Base-by-base conservation (phyloP, 2,329 filamentous ascomycete species). In the Fusarium sp. region DNA sequence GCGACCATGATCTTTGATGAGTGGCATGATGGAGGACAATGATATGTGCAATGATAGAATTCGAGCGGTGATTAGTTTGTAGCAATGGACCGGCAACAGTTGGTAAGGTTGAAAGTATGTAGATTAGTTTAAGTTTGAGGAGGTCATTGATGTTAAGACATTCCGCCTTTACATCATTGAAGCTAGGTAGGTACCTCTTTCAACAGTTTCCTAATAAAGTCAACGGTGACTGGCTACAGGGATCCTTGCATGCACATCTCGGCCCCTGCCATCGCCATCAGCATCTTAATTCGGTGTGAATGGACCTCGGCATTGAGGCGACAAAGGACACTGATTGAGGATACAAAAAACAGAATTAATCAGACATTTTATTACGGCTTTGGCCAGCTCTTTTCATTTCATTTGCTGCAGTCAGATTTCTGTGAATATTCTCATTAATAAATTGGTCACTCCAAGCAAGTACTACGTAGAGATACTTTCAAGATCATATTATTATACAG, bases 1-100 rank as follows among this genome's bases (percentile, higher is more conserved):
- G 42, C 86, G 84, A 48, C 75, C 76, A 67, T 88, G 86, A 18
- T 84, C 78, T 65, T 83, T 85, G 67, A 81, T 77, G 13, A 63
- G 25, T 39, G 84, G 57, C 85, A 87, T 87, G 46, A 42, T 67
- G 51, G 18, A 42, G n/a, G 34, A 44, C 23, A 16, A 37, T 14
- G 12, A 43, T 10, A 19, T 13, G 14, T 34, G 31, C 30, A 31
- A 23, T 41, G 19, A 12, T 14, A 34, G 26, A 14, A 9, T 10
- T 30, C 21, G 19, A 26, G 4, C 10, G 34, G 34, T n/a, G 10
- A 37, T 12, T 37, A 7, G 34, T 37, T 3, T 37, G 18, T 18
- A 37, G 18, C 18, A n/a, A n/a, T 37, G 18, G 18, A 7, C 34
- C 18, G 11, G 34, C 34, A 37, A 37, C 34, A 37, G 18, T n/a